Percentiles rank a stretch among this genome's conserved stretches.
phyloP scores from a whole-genome alignment of 2,329 filamentous ascomycete genomes.

The Paracorniculantispora psalliotae region DNA sequence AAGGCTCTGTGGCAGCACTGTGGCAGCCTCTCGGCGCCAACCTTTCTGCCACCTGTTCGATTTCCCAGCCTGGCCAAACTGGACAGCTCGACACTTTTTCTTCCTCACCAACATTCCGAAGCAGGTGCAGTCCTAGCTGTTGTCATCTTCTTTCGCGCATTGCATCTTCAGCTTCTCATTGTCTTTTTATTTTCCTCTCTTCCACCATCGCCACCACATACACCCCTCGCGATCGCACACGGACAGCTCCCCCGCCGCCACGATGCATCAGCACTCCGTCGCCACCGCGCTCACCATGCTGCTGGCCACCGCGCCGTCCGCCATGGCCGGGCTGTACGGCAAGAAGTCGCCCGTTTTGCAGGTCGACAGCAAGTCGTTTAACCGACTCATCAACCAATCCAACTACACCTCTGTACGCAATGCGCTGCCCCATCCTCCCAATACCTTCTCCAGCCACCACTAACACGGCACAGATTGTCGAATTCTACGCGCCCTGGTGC shows the following conservation, averaged over 20 bases:
- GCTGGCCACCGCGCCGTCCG: constrained; percentile 60
- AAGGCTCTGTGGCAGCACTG: too few species aligned
- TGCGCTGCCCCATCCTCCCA: neutral
- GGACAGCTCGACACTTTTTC: neutral
- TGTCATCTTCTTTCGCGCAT: neutral
- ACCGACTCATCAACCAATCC: constrained; percentile 76
- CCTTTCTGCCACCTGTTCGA: constrained; percentile 12
- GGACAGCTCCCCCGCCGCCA: neutral
- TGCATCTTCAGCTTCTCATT: neutral
- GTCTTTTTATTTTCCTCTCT: neutral
- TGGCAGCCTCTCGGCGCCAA: neutral
- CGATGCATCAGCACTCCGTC: constrained; percentile 13
- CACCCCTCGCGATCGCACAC: neutral
- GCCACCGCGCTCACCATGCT: constrained; percentile 42
- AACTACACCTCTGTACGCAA: constrained; percentile 81
- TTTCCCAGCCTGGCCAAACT: constrained; percentile 1
- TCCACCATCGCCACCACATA: neutral
- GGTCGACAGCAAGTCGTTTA: constrained; percentile 72
- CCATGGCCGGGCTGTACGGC: constrained; percentile 70
- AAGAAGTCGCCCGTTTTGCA: constrained; percentile 86
- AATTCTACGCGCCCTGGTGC: constrained; percentile 98
- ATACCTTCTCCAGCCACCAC: neutral
- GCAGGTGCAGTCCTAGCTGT: neutral
- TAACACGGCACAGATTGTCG: constrained; percentile 47
- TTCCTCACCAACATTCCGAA: neutral